These are phyloP conservation scores for Crithidia expoeki DNA, from an alignment of 208 protist species.

Conservation along the genomic window DNA sequence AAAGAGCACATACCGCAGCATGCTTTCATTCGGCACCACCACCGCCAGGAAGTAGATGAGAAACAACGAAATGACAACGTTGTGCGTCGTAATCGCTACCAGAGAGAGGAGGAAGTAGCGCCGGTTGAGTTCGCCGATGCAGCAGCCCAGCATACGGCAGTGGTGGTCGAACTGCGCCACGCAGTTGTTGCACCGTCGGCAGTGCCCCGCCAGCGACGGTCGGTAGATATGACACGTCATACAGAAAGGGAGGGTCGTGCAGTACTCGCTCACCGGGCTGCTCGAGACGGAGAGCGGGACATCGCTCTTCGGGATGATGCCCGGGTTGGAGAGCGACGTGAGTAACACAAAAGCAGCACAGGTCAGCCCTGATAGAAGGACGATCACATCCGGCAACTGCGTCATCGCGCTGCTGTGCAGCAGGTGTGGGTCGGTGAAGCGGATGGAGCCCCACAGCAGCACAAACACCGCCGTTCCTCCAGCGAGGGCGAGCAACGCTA, in stretches of 20 bases:
- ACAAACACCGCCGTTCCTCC: constrained; percentile 23
- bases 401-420: constrained; percentile 26
- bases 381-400: constrained; percentile 27
- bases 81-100: constrained; percentile 14
- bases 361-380: constrained; percentile 12
- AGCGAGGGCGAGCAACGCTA: constrained; percentile 18
- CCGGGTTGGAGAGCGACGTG: constrained; percentile 34
- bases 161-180: constrained; percentile 37
- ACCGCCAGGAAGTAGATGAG: constrained; percentile 26
- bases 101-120: constrained; percentile 41
- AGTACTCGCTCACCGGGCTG: constrained; percentile 25
- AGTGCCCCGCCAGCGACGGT: constrained; percentile 33
- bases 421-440: constrained; percentile 27
- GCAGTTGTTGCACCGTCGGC: constrained; percentile 37
- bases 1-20: constrained; percentile 27
- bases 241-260: constrained; percentile 32
- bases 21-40: constrained; percentile 14
- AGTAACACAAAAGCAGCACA: constrained; percentile 22
- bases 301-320: constrained; percentile 31
- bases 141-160: constrained; percentile 38
- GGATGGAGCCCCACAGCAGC: constrained; percentile 36
- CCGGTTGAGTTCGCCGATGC: constrained; percentile 35
- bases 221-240: constrained; percentile 37
- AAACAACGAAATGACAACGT: constrained; percentile 16
- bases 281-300: constrained; percentile 11